These are phyloP conservation scores for Phytophthora podocarpi DNA, from an alignment of 352 stramenopile species.

Conservation along the genomic window DNA sequence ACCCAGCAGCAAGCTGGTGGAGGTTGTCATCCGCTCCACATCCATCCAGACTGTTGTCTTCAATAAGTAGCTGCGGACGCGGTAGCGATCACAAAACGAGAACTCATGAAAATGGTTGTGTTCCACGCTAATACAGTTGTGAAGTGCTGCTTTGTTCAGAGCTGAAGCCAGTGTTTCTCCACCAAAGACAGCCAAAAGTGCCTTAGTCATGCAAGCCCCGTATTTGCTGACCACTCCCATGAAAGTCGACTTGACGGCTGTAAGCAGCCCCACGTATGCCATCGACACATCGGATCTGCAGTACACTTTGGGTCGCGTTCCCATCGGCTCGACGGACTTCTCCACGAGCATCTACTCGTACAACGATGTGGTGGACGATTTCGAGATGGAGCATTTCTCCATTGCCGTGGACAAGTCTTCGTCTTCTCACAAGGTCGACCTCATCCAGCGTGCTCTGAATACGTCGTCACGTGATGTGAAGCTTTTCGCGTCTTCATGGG, in stretches of 20 bases:
- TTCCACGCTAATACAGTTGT: not conserved
- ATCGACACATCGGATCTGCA: too few species aligned
- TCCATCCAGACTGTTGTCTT: conserved; percentile 55
- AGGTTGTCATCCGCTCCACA: conserved; percentile 40
- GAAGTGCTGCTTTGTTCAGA: too few species aligned
- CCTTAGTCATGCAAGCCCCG: too few species aligned
- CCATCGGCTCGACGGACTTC: conserved; percentile 89
- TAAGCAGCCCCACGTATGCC: too few species aligned
- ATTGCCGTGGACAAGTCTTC: conserved; percentile 79
- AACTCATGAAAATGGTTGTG: not conserved
- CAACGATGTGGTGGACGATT: conserved; percentile 73
- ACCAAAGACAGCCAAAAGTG: too few species aligned
- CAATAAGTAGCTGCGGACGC: conserved; percentile 36
- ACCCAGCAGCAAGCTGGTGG: conserved; percentile 42
- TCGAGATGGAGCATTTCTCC: conserved; percentile 82
- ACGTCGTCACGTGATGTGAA: conserved; percentile 47
- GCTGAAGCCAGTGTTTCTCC: too few species aligned
- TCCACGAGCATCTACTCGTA: conserved; percentile 87
- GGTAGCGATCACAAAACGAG: too few species aligned
- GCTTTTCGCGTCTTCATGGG: conserved; percentile 87
- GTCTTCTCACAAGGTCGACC: conserved; percentile 66
- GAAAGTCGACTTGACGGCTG: too few species aligned
- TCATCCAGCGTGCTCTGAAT: conserved; percentile 66
- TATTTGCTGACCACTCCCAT: too few species aligned
- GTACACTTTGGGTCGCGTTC: conserved; percentile 86